Conservation (phyloP, 768 basidiomycete species). For the Tulasnella sp. region DNA sequence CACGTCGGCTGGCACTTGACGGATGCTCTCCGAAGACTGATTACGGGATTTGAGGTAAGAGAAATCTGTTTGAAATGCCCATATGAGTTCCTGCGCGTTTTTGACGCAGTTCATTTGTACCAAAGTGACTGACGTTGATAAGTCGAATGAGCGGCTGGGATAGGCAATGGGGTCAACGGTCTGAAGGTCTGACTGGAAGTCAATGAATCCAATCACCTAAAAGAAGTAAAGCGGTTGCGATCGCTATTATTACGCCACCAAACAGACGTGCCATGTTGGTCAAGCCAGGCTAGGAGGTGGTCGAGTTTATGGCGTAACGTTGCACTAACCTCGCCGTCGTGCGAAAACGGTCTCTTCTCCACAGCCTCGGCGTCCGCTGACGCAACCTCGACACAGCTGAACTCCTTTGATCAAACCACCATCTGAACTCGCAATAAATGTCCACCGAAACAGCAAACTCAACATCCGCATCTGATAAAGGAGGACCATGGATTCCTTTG, state of each 20-base stretch:
- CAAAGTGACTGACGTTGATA: conserved; percentile 52
- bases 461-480: background rate
- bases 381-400: background rate
- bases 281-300: background rate
- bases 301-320: background rate
- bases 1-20: conserved; percentile 9
- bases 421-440: background rate
- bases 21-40: conserved; percentile 4
- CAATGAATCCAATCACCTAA: background rate
- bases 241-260: background rate
- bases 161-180: background rate
- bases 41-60: background rate
- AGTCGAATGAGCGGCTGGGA: conserved; percentile 62
- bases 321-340: background rate
- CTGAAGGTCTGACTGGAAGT: background rate
- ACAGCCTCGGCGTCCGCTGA: background rate
- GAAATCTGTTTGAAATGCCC: conserved; percentile 38
- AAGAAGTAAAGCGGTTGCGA: background rate
- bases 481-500: conserved; percentile 58
- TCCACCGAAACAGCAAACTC: background rate
- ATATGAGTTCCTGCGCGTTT: background rate
- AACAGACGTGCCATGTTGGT: background rate
- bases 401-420: background rate
- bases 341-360: background rate
- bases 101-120: conserved; percentile 3